A percentile compares a stretch with the other conserved stretches of the same genome.
These are phyloP conservation scores for Akebia trifoliata DNA, from an alignment of 164 flowering plant genomes.

Conservation along the genomic window DNA sequence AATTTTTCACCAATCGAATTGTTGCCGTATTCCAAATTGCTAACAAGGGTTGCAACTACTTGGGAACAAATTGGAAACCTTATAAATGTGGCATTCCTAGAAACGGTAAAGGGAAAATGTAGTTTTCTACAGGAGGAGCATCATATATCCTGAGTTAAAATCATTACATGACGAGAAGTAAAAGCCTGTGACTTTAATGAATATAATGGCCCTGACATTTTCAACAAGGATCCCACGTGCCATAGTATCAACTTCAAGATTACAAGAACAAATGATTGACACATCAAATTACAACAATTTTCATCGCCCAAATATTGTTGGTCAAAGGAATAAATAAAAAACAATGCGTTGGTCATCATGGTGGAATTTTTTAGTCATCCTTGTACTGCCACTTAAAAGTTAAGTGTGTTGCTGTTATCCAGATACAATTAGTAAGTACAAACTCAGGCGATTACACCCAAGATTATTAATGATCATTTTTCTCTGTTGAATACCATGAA, in stretches of 20 bases:
- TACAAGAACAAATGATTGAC: background rate
- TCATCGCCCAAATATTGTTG: no score
- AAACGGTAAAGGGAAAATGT: no score
- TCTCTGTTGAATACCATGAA: no score
- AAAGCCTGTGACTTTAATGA: background rate
- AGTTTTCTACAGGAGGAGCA: background rate
- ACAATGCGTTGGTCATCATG: background rate
- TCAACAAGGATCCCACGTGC: background rate
- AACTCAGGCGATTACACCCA: no score
- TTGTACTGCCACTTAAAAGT: background rate
- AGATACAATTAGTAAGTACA: no score
- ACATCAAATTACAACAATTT: background rate
- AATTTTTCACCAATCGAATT: no score
- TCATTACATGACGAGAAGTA: slow-evolving; percentile 1
- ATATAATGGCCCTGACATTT: background rate
- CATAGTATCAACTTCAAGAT: background rate
- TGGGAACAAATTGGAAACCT: no score
- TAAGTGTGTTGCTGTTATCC: no score
- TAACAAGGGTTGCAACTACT: no score
- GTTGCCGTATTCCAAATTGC: no score
- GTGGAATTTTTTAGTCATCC: background rate
- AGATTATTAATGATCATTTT: no score
- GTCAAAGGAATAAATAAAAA: background rate
- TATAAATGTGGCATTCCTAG: no score
- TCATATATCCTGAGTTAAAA: background rate